Base-by-base conservation (phyloP, 768 basidiomycete species). In the Panellus pusillus region DNA sequence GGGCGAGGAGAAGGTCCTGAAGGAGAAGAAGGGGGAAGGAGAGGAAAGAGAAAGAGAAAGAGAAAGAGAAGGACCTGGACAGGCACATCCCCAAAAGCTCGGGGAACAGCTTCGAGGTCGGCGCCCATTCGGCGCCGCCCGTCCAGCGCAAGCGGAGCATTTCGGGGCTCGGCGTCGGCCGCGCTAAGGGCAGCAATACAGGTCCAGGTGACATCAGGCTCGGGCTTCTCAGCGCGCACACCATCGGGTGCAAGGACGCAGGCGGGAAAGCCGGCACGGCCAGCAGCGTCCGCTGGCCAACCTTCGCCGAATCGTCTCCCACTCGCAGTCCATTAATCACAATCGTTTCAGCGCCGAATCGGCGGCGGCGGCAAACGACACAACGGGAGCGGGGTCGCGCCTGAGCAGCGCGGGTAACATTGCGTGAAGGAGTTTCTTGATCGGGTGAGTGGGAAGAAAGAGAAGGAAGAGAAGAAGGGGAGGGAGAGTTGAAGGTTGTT, bases 41-140 rank as follows among this genome's bases (percentile, higher is more conserved):
- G 68, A 64, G 51, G 60, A 68, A 68, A 62, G 54, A 54, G 61
- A 40, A 62, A 64, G 64, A 28, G 47, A 61, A 45, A 61, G 64
- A 68, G 52, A 63, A 66, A 24, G 71, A 72, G 66, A 69, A 70
- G n/a, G 66, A 61, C 44, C n/a, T n/a, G n/a, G n/a, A n/a, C n/a
- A 62, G 65, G 44, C 66, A 67, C 67, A 72, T 71, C 8, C 63
- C 72, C 8, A 77, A 82, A 17, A 68, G 73, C 56, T 86, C 85
- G 2, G 75, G 79, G 2, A 82, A 82, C 65, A 83, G 81, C 61
- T 89, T 89, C 61, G 88, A 89, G 64, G 79, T 79, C 0, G 87
- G 87, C n/a, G 70, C 74, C 4, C 73, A 80, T 58, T 78, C 71
- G 47, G 68, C 72, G 28, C 72, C 75, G 3, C n/a, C n/a, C n/a